Evolutionary conservation across 225 moss, liverwort and hornwort genomes (phyloP).

Genomic region (Physcomitrium patens): DNA sequence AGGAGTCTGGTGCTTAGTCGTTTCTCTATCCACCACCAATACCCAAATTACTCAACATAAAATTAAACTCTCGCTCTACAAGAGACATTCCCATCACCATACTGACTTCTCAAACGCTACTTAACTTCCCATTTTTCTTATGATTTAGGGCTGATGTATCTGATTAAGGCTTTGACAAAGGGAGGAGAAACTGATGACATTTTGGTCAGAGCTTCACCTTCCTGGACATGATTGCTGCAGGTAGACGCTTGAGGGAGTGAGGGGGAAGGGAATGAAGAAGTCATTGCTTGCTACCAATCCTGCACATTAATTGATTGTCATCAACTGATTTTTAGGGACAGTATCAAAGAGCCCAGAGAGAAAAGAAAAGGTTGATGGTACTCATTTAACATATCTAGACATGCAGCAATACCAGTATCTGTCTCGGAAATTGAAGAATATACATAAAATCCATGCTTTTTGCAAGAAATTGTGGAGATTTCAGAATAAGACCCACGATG

Average conservation of each 20-base stretch:
- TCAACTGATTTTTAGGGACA: neutral
- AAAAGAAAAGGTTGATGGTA: neutral
- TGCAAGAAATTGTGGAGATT: neutral
- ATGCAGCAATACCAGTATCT: neutral
- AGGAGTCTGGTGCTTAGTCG: slow-evolving; percentile 1
- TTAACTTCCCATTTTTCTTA: neutral
- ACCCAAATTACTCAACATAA: neutral
- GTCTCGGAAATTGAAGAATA: neutral
- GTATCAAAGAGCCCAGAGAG: neutral
- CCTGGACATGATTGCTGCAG: slow-evolving; percentile 26
- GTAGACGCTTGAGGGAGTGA: slow-evolving; percentile 21
- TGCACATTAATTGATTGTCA: slow-evolving; percentile 16
- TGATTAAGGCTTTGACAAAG: neutral
- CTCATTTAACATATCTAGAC: neutral
- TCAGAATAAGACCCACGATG: neutral
- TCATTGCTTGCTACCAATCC: slow-evolving; percentile 72
- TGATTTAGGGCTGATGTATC: neutral
- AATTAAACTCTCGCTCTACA: neutral
- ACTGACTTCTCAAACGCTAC: too few species aligned
- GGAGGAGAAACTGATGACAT: neutral
- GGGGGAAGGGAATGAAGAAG: slow-evolving; percentile 67
- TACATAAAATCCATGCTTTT: neutral
- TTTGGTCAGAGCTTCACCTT: slow-evolving; percentile 38
- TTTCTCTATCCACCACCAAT: slow-evolving; percentile 27
- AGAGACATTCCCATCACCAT: neutral